These are phyloP conservation scores for Aspergillus latus DNA, from an alignment of 2,329 filamentous ascomycete species.

Conservation along the genomic window DNA sequence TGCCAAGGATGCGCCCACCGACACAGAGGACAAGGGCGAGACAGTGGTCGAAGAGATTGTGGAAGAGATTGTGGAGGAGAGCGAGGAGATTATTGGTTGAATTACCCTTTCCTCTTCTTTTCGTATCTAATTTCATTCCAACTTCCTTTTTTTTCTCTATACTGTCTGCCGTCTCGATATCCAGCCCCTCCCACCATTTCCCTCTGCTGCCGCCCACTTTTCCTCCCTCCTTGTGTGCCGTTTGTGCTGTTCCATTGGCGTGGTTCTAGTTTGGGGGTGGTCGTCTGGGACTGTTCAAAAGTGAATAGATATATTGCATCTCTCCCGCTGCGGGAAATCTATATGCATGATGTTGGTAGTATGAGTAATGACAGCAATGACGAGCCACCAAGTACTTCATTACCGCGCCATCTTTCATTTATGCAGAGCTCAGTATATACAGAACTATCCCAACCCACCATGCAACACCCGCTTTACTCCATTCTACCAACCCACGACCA, in stretches of 20 bases:
- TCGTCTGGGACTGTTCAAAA: constrained; percentile 24
- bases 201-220: constrained; percentile 14
- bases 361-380: constrained; percentile 31
- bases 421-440: not conserved
- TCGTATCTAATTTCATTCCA: constrained; percentile 25
- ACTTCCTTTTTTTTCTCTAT: constrained; percentile 28
- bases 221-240: constrained; percentile 19
- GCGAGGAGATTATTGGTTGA: constrained; percentile 69
- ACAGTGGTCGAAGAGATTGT: constrained; percentile 84
- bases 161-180: constrained; percentile 26
- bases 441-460: constrained; percentile 5
- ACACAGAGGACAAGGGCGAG: constrained; percentile 66
- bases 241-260: constrained; percentile 22
- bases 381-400: constrained; percentile 13
- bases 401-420: not conserved
- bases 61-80: constrained; percentile 78
- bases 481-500: not conserved
- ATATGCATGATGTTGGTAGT: constrained; percentile 27
- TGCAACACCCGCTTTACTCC: not conserved
- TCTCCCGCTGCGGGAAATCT: constrained; percentile 17
- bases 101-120: constrained; percentile 26
- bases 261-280: constrained; percentile 19
- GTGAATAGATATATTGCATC: constrained; percentile 30
- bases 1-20: constrained; percentile 51
- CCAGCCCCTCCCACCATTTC: constrained; percentile 20